Evolutionary conservation across 495 filamentous ascomycete species (phyloP), one percentile per base, ranked within the genome.

Genomic region (Talaromyces wortmannii): DNA sequence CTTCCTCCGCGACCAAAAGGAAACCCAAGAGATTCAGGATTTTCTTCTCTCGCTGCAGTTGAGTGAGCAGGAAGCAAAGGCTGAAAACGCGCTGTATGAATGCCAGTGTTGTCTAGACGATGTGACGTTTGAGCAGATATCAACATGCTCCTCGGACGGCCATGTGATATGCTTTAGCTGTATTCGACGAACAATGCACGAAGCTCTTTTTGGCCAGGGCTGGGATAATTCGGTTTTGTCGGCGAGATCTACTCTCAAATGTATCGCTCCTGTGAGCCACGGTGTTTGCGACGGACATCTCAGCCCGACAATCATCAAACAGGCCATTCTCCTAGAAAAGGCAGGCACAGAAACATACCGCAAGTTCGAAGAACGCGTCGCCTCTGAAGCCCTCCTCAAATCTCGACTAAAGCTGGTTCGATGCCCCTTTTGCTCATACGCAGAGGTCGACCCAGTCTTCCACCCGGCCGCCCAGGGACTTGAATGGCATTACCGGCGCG

Each of bases 381-480:
- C 87, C 2, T 83, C 83, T 12, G 88, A 95, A 57, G 77, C 72
- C 2, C 77, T 98, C 7, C 61, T 87, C 31, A 83, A 86, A 50
- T 87, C 86, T 31, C 74, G 81, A 16, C 67, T 96, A 15, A 83
- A 84, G n/a, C 79, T 97, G 12, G 71, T 95, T 50, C 82, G 84
- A 32, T 98, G 94, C 62, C 92, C 92, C 0, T 96, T 92, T 62
- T 98, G 94, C 76, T 71, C 76, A 45, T 98, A 97, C 61, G 90
- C 89, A 33, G 92, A 97, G 70, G 79, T 86, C 12, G 89, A 96
- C 65, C 87, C 94, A 36, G 75, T 86, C 45, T 87, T 88, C 61
- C 76, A 88, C 46, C 83, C 83, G 12, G 68, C 71, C 2, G 15
- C 5, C 8, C 58, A 59, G 5, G 72, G 68, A 1, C 65, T 77